Percentiles rank a stretch among this genome's conserved stretches.
Evolutionary conservation across 768 basidiomycete genomes (phyloP).

Genomic region (Xerocomellus dryophilus): DNA sequence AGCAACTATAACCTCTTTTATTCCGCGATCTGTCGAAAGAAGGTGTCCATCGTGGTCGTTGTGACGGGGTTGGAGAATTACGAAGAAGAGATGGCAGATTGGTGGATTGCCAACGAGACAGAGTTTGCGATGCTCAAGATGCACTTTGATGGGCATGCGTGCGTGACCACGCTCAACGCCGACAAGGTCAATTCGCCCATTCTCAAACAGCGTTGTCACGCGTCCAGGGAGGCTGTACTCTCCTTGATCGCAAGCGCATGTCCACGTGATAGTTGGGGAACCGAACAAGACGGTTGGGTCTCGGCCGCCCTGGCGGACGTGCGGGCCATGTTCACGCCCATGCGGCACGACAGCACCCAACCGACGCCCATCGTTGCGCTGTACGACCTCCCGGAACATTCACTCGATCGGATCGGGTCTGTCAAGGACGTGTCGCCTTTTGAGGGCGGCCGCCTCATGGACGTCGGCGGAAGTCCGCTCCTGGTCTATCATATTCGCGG

Average conservation of each 20-base stretch:
- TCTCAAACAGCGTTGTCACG: constrained; percentile 27
- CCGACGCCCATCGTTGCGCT: constrained; percentile 20
- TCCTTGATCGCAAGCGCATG: constrained; percentile 19
- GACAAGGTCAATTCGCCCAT: constrained; percentile 30
- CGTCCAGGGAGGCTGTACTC: constrained; percentile 23
- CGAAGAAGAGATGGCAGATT: constrained; percentile 26
- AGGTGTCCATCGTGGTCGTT: constrained; percentile 37
- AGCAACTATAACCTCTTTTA: constrained; percentile 40
- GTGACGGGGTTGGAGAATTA: constrained; percentile 40
- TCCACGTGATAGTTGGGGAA: constrained; percentile 25
- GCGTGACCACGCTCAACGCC: constrained; percentile 36
- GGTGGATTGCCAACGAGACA: constrained; percentile 34
- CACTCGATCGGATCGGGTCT: constrained; percentile 1
- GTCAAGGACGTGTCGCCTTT: constrained; percentile 17
- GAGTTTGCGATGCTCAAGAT: constrained; percentile 31
- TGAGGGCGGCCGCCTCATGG: constrained; percentile 21
- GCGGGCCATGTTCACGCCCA: constrained; percentile 21
- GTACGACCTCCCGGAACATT: constrained; percentile 21
- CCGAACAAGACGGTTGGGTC: constrained; percentile 21
- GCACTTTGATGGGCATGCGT: constrained; percentile 36
- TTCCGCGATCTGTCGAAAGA: constrained; percentile 34
- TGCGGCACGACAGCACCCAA: constrained; percentile 1
- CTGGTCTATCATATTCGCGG: constrained; percentile 22
- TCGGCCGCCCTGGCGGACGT: constrained; percentile 22
- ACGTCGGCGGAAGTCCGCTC: constrained; percentile 13